Conservation (phyloP, 495 filamentous ascomycete species). For the Delitschia confertaspora region DNA sequence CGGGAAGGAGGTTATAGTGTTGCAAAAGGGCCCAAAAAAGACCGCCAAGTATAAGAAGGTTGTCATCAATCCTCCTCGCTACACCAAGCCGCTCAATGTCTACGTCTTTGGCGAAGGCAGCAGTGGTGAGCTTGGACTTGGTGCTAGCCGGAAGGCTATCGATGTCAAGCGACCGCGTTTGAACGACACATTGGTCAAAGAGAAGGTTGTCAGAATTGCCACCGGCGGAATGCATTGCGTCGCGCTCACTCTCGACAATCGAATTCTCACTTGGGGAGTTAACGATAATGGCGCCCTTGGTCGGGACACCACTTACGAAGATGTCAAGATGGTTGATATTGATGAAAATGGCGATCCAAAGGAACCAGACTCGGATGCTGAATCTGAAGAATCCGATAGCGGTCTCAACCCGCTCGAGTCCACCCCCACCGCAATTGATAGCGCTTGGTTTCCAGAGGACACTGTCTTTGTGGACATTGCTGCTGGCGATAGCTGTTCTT, state of each 20-base stretch:
- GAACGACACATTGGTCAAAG: slow-evolving; percentile 50
- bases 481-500: slow-evolving; percentile 55
- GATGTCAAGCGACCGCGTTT: slow-evolving; percentile 62
- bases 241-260: slow-evolving; percentile 56
- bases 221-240: slow-evolving; percentile 60
- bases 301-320: slow-evolving; percentile 48
- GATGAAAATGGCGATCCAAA: slow-evolving; percentile 41
- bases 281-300: slow-evolving; percentile 62
- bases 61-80: slow-evolving; percentile 23
- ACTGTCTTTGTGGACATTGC: slow-evolving; percentile 50
- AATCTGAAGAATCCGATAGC: slow-evolving; percentile 39
- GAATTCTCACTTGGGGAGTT: slow-evolving; percentile 63
- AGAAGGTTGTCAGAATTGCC: slow-evolving; percentile 56
- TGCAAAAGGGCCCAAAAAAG: too few species aligned
- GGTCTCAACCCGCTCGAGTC: slow-evolving; percentile 52
- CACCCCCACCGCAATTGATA: slow-evolving; percentile 45
- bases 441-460: slow-evolving; percentile 41
- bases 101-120: slow-evolving; percentile 63
- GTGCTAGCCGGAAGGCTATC: slow-evolving; percentile 49
- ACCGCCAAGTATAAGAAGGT: slow-evolving; percentile 13
- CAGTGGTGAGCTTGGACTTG: slow-evolving; percentile 59
- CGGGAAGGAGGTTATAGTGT: slow-evolving; percentile 4
- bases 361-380: slow-evolving; percentile 41
- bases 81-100: slow-evolving; percentile 47
- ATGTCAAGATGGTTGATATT: slow-evolving; percentile 50